Conservation (phyloP, 768 basidiomycete species). For the Trametes cubensis region DNA sequence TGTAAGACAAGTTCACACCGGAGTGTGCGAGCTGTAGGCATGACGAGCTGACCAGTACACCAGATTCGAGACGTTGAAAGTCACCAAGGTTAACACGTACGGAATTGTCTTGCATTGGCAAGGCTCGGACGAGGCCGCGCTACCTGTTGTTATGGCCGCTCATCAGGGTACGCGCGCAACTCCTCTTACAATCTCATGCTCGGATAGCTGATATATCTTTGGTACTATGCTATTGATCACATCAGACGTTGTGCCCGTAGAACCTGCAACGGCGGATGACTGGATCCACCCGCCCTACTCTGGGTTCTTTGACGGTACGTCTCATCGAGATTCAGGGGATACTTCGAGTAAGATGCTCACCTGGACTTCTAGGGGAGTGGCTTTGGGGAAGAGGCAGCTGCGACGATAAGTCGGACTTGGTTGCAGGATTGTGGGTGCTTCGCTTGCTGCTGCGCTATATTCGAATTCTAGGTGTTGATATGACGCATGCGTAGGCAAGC, state of each 20-base stretch:
- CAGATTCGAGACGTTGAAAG: constrained; percentile 44
- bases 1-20: no score
- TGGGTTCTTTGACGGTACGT: constrained; percentile 44
- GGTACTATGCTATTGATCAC: background rate
- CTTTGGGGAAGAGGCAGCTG: constrained; percentile 41
- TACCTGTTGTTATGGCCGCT: constrained; percentile 56
- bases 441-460: background rate
- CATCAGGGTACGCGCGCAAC: constrained; percentile 48
- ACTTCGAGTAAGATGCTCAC: background rate
- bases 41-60: no score
- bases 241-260: constrained; percentile 54
- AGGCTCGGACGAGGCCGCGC: constrained; percentile 49
- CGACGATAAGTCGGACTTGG: constrained; percentile 40
- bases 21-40: no score
- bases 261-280: constrained; percentile 43
- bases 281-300: constrained; percentile 56
- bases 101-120: constrained; percentile 64
- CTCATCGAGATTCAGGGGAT: background rate
- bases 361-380: constrained; percentile 25
- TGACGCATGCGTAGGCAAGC: constrained; percentile 34
- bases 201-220: background rate
- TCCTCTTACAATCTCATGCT: background rate
- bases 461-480: background rate
- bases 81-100: constrained; percentile 62
- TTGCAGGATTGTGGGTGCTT: constrained; percentile 35